phyloP scores from a whole-genome alignment of 768 basidiomycete species.

The Terana coerulea region DNA sequence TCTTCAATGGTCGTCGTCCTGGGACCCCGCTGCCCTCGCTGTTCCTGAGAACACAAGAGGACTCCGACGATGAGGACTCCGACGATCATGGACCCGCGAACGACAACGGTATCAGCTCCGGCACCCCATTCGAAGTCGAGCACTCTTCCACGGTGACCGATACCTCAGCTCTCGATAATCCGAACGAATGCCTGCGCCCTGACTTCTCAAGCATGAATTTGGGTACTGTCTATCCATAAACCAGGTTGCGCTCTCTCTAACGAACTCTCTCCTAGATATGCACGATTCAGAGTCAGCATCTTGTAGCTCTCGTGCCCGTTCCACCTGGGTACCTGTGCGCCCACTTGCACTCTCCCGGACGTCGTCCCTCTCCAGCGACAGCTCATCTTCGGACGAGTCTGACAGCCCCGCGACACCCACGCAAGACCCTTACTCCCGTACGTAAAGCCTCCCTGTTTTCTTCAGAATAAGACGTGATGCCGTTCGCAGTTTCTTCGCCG shows the following conservation, averaged over 20 bases:
- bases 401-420: not conserved
- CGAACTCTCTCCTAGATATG: not conserved
- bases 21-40: constrained; percentile 1
- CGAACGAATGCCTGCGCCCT: not conserved
- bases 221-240: not conserved
- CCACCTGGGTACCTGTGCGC: not conserved
- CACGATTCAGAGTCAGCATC: too few species aligned
- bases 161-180: not conserved
- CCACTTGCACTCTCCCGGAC: not conserved
- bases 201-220: not conserved
- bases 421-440: not conserved
- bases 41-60: not conserved
- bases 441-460: not conserved
- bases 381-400: not conserved
- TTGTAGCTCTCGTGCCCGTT: too few species aligned
- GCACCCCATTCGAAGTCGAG: not conserved
- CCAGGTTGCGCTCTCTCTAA: not conserved
- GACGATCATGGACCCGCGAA: not conserved
- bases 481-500: not conserved
- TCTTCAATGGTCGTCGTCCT: not conserved
- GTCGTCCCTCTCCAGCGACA: not conserved
- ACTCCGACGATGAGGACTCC: not conserved
- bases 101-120: not conserved
- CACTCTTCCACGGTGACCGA: not conserved
- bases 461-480: too few species aligned